Evolutionary conservation across 2,329 filamentous ascomycete species (phyloP).

Genomic region (Plectosphaerella plurivora): DNA sequence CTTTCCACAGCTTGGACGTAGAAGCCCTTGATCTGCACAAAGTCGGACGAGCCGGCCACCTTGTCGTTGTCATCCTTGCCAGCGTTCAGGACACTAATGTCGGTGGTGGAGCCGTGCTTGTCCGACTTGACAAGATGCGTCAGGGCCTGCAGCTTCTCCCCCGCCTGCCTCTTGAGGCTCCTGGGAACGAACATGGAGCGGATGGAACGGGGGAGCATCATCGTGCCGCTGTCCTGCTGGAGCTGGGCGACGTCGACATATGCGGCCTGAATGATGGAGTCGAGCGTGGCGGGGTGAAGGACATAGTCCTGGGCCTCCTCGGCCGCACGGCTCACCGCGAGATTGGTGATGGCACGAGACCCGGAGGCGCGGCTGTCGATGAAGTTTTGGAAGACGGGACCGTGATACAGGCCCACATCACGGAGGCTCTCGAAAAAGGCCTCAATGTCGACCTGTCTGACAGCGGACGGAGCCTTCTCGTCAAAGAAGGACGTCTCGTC

Average conservation of each 20-base stretch:
- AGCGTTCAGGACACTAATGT: too few species aligned
- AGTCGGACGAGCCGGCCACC: too few species aligned
- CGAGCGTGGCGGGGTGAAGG: slow-evolving; percentile 4
- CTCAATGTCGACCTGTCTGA: slow-evolving; percentile 5
- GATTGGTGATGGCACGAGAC: too few species aligned
- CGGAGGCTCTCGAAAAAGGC: slow-evolving; percentile 41
- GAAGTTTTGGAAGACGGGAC: slow-evolving; percentile 46
- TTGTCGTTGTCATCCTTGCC: too few species aligned
- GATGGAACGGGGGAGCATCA: neutral
- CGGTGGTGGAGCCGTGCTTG: too few species aligned
- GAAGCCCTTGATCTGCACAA: too few species aligned
- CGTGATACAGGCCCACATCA: slow-evolving; percentile 44
- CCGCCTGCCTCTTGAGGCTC: too few species aligned
- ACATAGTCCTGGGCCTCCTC: neutral
- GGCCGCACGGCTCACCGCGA: slow-evolving; percentile 19
- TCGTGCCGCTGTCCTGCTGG: slow-evolving; percentile 2
- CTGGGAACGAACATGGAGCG: too few species aligned
- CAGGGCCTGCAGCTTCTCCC: too few species aligned
- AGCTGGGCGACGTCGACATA: neutral
- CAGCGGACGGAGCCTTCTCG: slow-evolving; percentile 17
- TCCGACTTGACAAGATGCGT: too few species aligned
- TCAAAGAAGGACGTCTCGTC: slow-evolving; percentile 35
- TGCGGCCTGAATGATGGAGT: neutral
- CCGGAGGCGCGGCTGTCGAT: slow-evolving; percentile 28
- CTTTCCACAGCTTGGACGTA: too few species aligned